Conservation (phyloP, 2,329 filamentous ascomycete species). For the Fusarium luffae region DNA sequence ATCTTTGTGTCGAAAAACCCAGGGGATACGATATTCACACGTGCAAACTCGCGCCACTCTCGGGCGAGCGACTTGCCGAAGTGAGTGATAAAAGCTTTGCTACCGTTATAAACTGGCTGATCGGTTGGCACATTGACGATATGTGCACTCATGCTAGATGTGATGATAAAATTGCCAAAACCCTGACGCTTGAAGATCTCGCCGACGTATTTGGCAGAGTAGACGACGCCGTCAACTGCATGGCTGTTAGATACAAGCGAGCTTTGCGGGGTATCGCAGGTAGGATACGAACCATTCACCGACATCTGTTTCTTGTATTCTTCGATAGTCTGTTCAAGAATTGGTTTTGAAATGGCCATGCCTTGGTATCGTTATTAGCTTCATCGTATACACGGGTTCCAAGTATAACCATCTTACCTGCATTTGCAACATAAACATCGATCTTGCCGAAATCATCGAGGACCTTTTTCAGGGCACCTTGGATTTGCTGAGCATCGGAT, state of each 20-base stretch:
- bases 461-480: constrained; percentile 27
- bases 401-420: constrained; percentile 45
- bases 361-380: not conserved
- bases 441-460: constrained; percentile 43
- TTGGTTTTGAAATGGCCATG: constrained; percentile 60
- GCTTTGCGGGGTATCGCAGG: too few species aligned
- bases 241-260: not conserved
- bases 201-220: constrained; percentile 57
- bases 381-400: too few species aligned
- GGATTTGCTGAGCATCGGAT: constrained; percentile 50
- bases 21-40: constrained; percentile 63
- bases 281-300: constrained; percentile 59
- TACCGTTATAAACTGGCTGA: constrained; percentile 66
- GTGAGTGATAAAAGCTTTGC: constrained; percentile 65
- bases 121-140: constrained; percentile 63
- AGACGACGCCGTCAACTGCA: constrained; percentile 61
- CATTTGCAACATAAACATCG: constrained; percentile 44
- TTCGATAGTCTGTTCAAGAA: constrained; percentile 63
- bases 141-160: constrained; percentile 60
- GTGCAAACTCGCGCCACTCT: constrained; percentile 67
- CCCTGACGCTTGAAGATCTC: constrained; percentile 57
- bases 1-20: constrained; percentile 65
- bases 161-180: constrained; percentile 63
- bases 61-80: constrained; percentile 64
- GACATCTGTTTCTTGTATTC: constrained; percentile 63